phyloP scores from a whole-genome alignment of 2,329 filamentous ascomycete species.

The Fusarium sp. region DNA sequence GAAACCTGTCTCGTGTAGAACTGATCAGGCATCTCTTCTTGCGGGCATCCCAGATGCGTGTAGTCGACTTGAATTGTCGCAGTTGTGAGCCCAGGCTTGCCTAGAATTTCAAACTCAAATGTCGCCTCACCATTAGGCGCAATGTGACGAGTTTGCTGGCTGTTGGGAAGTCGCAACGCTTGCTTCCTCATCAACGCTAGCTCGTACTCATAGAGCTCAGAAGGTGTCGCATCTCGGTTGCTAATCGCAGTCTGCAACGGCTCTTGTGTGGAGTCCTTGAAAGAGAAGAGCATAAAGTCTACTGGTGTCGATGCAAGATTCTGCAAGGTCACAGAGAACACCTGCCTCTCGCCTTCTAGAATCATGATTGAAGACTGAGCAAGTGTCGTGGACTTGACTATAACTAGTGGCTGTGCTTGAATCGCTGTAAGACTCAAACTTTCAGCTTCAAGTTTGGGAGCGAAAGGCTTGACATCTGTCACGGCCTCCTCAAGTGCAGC shows the following conservation, averaged over 20 bases:
- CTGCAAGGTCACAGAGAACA: slow-evolving; percentile 82
- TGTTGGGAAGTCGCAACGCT: slow-evolving; percentile 69
- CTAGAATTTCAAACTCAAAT: slow-evolving; percentile 86
- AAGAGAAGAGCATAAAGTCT: slow-evolving; percentile 88
- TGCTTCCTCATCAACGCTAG: slow-evolving; percentile 80
- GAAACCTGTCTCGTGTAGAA: slow-evolving; percentile 89
- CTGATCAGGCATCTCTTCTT: slow-evolving; percentile 74
- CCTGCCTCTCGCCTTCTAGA: slow-evolving; percentile 85
- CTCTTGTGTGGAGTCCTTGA: slow-evolving; percentile 86
- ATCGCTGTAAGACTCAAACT: slow-evolving; percentile 79
- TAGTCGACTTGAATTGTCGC: slow-evolving; percentile 89
- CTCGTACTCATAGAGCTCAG: slow-evolving; percentile 89
- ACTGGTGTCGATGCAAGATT: slow-evolving; percentile 83
- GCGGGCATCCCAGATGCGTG: slow-evolving; percentile 78
- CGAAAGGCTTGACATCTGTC: slow-evolving; percentile 54
- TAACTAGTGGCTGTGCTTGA: slow-evolving; percentile 79
- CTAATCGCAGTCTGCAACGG: slow-evolving; percentile 80
- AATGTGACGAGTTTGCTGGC: slow-evolving; percentile 70
- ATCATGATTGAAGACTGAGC: slow-evolving; percentile 91
- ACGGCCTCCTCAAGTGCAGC: slow-evolving; percentile 65
- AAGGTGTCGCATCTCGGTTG: slow-evolving; percentile 80
- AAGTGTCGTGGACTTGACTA: slow-evolving; percentile 80
- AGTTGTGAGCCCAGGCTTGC: slow-evolving; percentile 84
- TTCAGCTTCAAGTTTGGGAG: slow-evolving; percentile 60
- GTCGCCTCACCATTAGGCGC: slow-evolving; percentile 74